These are phyloP conservation scores for Adansonia rubrostipa DNA, from an alignment of 441 rosid genomes.

Conservation along the genomic window DNA sequence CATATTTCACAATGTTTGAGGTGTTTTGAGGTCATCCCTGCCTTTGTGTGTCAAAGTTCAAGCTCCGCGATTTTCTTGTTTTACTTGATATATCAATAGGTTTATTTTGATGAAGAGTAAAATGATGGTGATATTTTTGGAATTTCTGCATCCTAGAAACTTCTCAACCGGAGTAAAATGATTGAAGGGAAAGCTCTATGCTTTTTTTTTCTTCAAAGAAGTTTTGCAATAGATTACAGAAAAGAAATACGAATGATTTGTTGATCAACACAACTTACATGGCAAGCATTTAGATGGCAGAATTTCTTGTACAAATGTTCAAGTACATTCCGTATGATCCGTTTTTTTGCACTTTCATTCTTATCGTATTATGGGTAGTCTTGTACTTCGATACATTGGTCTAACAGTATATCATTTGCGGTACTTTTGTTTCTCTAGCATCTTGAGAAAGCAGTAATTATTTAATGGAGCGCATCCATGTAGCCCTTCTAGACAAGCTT, in stretches of 20 bases:
- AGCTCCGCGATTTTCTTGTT: neutral
- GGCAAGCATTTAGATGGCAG: slow-evolving; percentile 4
- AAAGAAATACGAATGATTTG: neutral
- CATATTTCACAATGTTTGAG: slow-evolving; percentile 18
- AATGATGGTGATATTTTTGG: slow-evolving; percentile 11
- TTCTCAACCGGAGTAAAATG: neutral
- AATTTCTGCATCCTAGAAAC: neutral
- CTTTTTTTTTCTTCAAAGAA: neutral
- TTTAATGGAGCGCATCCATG: neutral
- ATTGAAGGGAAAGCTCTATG: slow-evolving; percentile 9
- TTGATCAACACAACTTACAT: neutral
- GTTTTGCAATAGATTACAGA: neutral
- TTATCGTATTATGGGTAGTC: neutral
- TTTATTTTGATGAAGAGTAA: slow-evolving; percentile 1
- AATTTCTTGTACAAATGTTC: neutral
- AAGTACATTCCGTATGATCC: neutral
- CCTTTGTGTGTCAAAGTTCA: neutral
- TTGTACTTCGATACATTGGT: neutral
- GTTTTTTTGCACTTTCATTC: neutral
- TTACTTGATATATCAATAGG: neutral
- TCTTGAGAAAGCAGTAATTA: neutral
- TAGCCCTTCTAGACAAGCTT: neutral
- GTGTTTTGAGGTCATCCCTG: neutral
- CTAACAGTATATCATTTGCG: neutral
- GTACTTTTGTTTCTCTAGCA: neutral